Percentiles rank a stretch among this genome's conserved stretches.
Evolutionary conservation across 768 basidiomycete genomes (phyloP).

Genomic region (Russula griseocarnosa): DNA sequence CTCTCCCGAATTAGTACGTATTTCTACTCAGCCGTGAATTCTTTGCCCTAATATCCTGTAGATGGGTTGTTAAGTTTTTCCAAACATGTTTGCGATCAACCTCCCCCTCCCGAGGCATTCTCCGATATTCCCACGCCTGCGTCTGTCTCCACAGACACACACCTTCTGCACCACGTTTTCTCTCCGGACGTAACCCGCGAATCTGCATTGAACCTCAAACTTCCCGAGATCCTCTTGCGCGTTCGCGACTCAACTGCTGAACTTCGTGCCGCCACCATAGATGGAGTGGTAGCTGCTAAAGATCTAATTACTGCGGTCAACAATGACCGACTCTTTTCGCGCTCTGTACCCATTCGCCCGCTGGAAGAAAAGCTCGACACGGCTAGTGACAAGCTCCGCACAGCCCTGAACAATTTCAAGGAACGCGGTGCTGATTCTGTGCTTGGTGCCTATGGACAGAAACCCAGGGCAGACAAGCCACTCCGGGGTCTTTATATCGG

Average conservation of each 20-base stretch:
- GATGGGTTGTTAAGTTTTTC: slow-evolving; percentile 39
- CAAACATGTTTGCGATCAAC: slow-evolving; percentile 32
- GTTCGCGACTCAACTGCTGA: slow-evolving; percentile 37
- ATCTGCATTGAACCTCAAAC: slow-evolving; percentile 32
- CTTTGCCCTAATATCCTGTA: slow-evolving; percentile 21
- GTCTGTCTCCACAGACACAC: slow-evolving; percentile 35
- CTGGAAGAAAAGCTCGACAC: slow-evolving; percentile 31
- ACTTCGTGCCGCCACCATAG: slow-evolving; percentile 36
- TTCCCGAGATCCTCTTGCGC: slow-evolving; percentile 38
- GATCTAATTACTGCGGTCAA: slow-evolving; percentile 36
- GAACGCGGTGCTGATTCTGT: slow-evolving; percentile 32
- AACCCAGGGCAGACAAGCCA: slow-evolving; percentile 28
- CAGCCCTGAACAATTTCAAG: slow-evolving; percentile 36
- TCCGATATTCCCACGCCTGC: slow-evolving; percentile 13
- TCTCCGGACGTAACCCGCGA: slow-evolving; percentile 33
- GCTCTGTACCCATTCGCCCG: slow-evolving; percentile 23
- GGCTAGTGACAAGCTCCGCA: slow-evolving; percentile 31
- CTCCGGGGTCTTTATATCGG: slow-evolving; percentile 46
- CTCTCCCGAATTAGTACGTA: slow-evolving; percentile 39
- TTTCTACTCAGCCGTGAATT: background rate
- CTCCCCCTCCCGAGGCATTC: slow-evolving; percentile 24
- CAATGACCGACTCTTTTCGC: slow-evolving; percentile 34
- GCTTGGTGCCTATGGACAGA: slow-evolving; percentile 32
- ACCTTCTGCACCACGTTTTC: slow-evolving; percentile 37
- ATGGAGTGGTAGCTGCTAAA: slow-evolving; percentile 32